phyloP scores from a whole-genome alignment of 2,329 filamentous ascomycete species.

The Lachnellula cervina region DNA sequence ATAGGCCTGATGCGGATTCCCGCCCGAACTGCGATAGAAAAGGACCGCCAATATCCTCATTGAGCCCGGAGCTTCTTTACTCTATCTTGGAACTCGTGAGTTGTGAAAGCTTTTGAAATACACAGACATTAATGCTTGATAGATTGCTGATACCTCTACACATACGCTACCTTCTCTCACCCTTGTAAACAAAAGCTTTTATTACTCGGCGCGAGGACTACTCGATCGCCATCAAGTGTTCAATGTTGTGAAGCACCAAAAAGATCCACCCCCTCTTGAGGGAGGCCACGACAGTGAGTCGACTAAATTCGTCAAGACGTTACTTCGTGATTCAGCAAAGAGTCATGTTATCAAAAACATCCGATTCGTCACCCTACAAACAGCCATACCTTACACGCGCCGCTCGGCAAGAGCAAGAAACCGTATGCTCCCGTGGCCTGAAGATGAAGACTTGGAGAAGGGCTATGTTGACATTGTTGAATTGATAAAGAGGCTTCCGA shows the following conservation, averaged over 20 bases:
- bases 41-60: not conserved
- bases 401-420: not conserved
- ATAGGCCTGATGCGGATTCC: too few relatives aligned
- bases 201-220: not conserved
- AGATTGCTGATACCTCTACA: not conserved
- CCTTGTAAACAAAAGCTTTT: not conserved
- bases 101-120: not conserved
- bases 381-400: not conserved
- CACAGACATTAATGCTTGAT: not conserved
- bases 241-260: not conserved
- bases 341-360: not conserved
- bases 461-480: not conserved
- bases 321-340: not conserved
- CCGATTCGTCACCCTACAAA: not conserved
- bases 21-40: not conserved
- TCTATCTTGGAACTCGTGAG: not conserved
- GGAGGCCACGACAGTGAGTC: not conserved
- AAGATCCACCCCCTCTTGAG: not conserved
- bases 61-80: not conserved
- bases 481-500: not conserved
- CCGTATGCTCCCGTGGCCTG: not conserved
- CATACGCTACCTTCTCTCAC: not conserved
- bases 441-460: not conserved
- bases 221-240: not conserved
- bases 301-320: not conserved